Evolutionary conservation across 768 basidiomycete species (phyloP), one percentile per base, ranked within the genome.

Genomic region (Rhizopogon vinicolor): DNA sequence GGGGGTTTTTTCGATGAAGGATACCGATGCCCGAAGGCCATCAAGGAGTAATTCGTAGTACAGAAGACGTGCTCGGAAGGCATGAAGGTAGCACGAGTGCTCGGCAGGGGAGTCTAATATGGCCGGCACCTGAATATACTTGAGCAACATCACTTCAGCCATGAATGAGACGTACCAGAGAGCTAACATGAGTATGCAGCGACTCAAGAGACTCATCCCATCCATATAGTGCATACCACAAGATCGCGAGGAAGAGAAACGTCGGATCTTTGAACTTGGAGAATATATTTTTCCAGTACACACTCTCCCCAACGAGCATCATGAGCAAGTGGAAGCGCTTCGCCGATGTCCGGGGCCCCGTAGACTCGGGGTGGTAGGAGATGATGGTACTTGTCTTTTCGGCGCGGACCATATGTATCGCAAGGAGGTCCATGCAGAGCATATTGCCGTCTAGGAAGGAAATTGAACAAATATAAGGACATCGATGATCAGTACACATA

Each of bases 181-280:
- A 66, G 56, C 75, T 77, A 25, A 84, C 75, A 57, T 85, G 79
- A 7, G 63, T 56, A 58, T 80, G 81, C 31, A 85, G 62, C 7
- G 64, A 60, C 62, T 84, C 82, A 29, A 84, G 71, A 3, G 80
- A 69, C 61, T 85, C 82, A 53, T 85, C 84, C 82, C 84, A 85
- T 1, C 80, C 73, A 59, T 85, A 85, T 25, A 84, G 65, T 1
- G 80, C 77, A 59, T 83, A 82, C 84, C 84, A 85, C 44, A 85
- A 65, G 28, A 78, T 70, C 43, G 77, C 73, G 7, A 85, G 59
- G 43, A 84, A 69, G 8, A 84, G 60, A 53, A 83, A 82, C 0
- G 82, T 85, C 7, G 83, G 80, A 54, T 84, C 83, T 5, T 66
- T 70, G 49, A 51, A 60, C 5, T n/a, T 54, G 0, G 28, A 0